phyloP scores from a whole-genome alignment of 1,139 yeast genomes.

The Geotrichum klebahnii region DNA sequence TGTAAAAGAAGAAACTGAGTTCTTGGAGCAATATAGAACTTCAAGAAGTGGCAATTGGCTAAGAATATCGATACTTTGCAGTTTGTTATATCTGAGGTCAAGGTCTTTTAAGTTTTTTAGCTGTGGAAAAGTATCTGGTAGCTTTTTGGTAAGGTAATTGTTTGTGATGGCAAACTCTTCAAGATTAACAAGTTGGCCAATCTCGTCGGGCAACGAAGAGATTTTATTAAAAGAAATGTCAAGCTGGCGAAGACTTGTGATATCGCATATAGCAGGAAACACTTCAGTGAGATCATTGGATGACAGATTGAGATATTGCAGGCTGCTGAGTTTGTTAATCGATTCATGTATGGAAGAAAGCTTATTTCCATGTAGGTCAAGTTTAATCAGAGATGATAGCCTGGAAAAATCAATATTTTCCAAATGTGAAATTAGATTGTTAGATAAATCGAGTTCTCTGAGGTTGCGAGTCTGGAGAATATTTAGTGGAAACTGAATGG shows the following conservation, averaged over 20 bases:
- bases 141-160: slow-evolving; percentile 55
- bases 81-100: slow-evolving; percentile 72
- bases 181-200: slow-evolving; percentile 55
- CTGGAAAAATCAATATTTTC: slow-evolving; percentile 35
- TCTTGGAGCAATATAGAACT: slow-evolving; percentile 71
- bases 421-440: slow-evolving; percentile 37
- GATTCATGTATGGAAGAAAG: slow-evolving; percentile 60
- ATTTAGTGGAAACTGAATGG: slow-evolving; percentile 68
- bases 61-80: slow-evolving; percentile 60
- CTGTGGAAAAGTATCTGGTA: slow-evolving; percentile 53
- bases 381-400: slow-evolving; percentile 31
- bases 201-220: slow-evolving; percentile 54
- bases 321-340: slow-evolving; percentile 52
- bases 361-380: slow-evolving; percentile 64
- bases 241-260: slow-evolving; percentile 58
- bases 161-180: slow-evolving; percentile 72
- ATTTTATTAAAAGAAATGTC: slow-evolving; percentile 83
- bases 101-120: slow-evolving; percentile 62
- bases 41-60: slow-evolving; percentile 65
- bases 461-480: slow-evolving; percentile 65
- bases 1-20: slow-evolving; percentile 66
- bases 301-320: slow-evolving; percentile 66
- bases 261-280: slow-evolving; percentile 65
- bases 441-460: slow-evolving; percentile 59
- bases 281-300: slow-evolving; percentile 70